Evolutionary conservation across 805 yeast species (phyloP).

Genomic region (Suhomyces prunicola): DNA sequence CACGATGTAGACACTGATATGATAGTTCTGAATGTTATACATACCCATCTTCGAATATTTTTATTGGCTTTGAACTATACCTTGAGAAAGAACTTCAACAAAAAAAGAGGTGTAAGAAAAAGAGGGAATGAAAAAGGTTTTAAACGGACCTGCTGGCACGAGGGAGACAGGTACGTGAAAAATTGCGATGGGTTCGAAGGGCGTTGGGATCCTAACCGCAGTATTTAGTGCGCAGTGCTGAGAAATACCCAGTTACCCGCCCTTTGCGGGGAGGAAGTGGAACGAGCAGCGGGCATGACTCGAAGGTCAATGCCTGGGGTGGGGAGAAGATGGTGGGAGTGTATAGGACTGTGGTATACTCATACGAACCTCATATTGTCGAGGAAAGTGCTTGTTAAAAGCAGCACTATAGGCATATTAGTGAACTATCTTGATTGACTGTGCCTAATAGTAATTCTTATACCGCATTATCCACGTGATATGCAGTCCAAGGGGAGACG

Average conservation of each 20-base stretch:
- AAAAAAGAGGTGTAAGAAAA: conserved; percentile 19
- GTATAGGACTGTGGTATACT: background rate
- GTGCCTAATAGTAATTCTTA: background rate
- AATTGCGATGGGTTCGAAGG: conserved; percentile 4
- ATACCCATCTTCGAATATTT: conserved; percentile 35
- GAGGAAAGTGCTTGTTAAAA: background rate
- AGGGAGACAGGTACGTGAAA: conserved; percentile 9
- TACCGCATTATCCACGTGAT: background rate
- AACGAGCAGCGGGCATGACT: background rate
- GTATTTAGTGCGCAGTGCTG: conserved; percentile 2
- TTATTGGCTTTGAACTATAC: conserved; percentile 18
- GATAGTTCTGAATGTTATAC: conserved; percentile 11
- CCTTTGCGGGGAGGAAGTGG: background rate
- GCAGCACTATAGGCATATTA: no score
- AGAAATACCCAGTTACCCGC: conserved; percentile 9
- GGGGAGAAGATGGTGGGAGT: background rate
- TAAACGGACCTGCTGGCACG: conserved; percentile 13
- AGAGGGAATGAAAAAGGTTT: conserved; percentile 13
- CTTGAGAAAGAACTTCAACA: conserved; percentile 9
- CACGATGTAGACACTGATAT: background rate
- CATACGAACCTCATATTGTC: background rate
- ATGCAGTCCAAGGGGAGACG: background rate
- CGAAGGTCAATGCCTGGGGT: background rate
- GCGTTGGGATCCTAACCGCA: conserved; percentile 1
- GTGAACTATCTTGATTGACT: no score